Conservation (phyloP, 208 protist genomes). For the Crithidia bombi region DNA sequence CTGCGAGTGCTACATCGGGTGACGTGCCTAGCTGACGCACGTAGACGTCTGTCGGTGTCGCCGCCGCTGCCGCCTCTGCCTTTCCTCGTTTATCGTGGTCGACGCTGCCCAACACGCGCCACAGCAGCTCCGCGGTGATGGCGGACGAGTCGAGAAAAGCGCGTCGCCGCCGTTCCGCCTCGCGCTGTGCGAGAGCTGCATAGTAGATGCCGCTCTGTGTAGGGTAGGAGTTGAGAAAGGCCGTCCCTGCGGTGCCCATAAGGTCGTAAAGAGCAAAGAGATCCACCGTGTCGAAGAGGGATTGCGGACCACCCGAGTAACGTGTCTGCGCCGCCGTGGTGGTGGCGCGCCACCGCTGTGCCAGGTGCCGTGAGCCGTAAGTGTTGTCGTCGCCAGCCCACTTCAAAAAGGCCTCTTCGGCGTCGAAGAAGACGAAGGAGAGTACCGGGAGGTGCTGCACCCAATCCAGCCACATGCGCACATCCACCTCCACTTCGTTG, state of each 20-base stretch:
- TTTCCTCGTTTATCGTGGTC: background rate
- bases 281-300: constrained; percentile 52
- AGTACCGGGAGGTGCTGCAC: constrained; percentile 55
- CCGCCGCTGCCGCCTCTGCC: background rate
- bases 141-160: constrained; percentile 20
- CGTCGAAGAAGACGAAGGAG: constrained; percentile 93
- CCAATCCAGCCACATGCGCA: constrained; percentile 43
- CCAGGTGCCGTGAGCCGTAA: constrained; percentile 92
- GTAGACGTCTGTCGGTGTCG: constrained; percentile 9
- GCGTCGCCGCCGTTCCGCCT: constrained; percentile 25
- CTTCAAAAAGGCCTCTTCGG: constrained; percentile 91
- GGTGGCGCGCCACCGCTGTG: constrained; percentile 42
- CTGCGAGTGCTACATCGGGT: constrained; percentile 13
- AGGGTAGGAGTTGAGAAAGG: constrained; percentile 69
- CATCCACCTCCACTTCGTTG: constrained; percentile 15
- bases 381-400: constrained; percentile 89
- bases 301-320: constrained; percentile 40
- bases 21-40: constrained; percentile 24
- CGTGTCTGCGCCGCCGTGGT: constrained; percentile 15
- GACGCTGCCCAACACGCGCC: constrained; percentile 13
- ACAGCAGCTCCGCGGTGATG: constrained; percentile 30
- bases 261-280: constrained; percentile 89
- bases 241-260: constrained; percentile 60
- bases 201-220: constrained; percentile 60
- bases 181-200: constrained; percentile 39